A percentile compares a stretch with the other conserved stretches of the same genome.
These are phyloP conservation scores for Penicillium taxi DNA, from an alignment of 495 filamentous ascomycete genomes.

Conservation along the genomic window DNA sequence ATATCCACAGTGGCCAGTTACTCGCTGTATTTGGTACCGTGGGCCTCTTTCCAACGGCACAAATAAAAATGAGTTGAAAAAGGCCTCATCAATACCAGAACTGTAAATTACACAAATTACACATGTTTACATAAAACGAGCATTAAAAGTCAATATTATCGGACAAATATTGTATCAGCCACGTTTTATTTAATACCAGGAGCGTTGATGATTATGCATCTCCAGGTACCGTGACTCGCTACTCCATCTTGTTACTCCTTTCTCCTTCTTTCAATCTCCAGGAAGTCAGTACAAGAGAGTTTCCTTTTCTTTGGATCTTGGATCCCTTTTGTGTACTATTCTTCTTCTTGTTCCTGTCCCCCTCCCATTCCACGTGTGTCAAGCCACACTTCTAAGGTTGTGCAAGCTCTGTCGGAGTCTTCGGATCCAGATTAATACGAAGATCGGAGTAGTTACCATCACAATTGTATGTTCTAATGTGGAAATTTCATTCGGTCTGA, in stretches of 20 bases:
- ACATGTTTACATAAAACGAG: not conserved
- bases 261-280: not conserved
- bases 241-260: slow-evolving; percentile 2
- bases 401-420: slow-evolving; percentile 18
- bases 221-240: no score
- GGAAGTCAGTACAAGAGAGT: slow-evolving; percentile 1
- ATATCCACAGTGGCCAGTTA: no score
- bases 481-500: slow-evolving; percentile 1
- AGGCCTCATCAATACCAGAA: no score
- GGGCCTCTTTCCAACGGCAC: no score
- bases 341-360: slow-evolving; percentile 5
- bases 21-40: no score
- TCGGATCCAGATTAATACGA: slow-evolving; percentile 19
- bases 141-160: no score
- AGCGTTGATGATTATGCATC: no score
- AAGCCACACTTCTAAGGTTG: slow-evolving; percentile 16
- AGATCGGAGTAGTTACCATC: no score
- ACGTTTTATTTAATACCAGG: no score
- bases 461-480: slow-evolving; percentile 12
- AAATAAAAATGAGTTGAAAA: no score
- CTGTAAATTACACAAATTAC: no score
- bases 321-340: slow-evolving; percentile 5
- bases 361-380: slow-evolving; percentile 21
- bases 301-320: slow-evolving; percentile 5
- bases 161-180: no score